A percentile compares a stretch with the other conserved stretches of the same genome.
These are phyloP conservation scores for Penicillium roqueforti DNA, from an alignment of 495 filamentous ascomycete species.

Conservation along the genomic window DNA sequence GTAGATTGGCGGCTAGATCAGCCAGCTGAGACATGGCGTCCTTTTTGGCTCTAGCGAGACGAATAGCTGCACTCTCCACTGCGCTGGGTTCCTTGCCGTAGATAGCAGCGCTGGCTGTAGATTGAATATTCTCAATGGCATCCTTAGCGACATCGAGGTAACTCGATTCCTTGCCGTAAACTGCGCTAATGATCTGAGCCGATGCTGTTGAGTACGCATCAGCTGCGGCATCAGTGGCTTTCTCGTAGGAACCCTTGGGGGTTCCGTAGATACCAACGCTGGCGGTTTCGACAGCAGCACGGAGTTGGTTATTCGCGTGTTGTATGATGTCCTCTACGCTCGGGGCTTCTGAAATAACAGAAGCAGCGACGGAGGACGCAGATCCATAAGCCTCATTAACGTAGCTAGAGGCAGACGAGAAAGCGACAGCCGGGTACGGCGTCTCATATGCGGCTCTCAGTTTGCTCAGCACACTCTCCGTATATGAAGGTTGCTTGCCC, in stretches of 20 bases:
- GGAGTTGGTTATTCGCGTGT: constrained; percentile 51
- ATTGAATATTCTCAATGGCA: constrained; percentile 47
- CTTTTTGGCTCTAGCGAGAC: constrained; percentile 44
- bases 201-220: constrained; percentile 47
- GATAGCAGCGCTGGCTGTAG: constrained; percentile 52
- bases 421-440: constrained; percentile 44
- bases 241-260: constrained; percentile 49
- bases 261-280: constrained; percentile 58
- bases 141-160: constrained; percentile 47
- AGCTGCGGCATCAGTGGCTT: constrained; percentile 49
- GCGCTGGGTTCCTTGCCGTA: constrained; percentile 52
- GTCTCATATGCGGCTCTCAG: constrained; percentile 62
- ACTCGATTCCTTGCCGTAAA: constrained; percentile 52
- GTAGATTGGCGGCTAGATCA: constrained; percentile 35
- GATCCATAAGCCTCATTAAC: constrained; percentile 55
- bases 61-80: constrained; percentile 51
- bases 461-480: constrained; percentile 71
- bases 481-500: constrained; percentile 77
- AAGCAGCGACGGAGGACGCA: constrained; percentile 49
- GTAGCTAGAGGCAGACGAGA: constrained; percentile 52
- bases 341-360: constrained; percentile 54
- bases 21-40: constrained; percentile 46
- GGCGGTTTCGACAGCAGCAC: constrained; percentile 57
- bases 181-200: constrained; percentile 47
- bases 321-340: constrained; percentile 56